phyloP scores from a whole-genome alignment of 108 stramenopile species.

The Skeletonema tropicum region DNA sequence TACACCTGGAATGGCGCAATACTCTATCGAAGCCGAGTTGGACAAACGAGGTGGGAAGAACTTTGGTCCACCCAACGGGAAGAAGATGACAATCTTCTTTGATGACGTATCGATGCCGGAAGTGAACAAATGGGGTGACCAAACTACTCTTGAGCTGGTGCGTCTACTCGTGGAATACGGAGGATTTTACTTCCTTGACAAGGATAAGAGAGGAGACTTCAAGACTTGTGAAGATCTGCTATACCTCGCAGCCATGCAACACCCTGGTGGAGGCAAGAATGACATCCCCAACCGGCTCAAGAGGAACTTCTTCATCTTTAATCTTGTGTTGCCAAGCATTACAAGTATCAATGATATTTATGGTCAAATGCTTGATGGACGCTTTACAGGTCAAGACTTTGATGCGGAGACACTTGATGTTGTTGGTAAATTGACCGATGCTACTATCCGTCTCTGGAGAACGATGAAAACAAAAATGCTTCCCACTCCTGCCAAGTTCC shows the following conservation, averaged over 20 bases:
- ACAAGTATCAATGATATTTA: constrained; percentile 94
- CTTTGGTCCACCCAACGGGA: constrained; percentile 90
- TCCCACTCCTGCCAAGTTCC: constrained; percentile 92
- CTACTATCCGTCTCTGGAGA: constrained; percentile 84
- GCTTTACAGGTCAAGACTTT: constrained; percentile 66
- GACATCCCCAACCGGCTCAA: constrained; percentile 92
- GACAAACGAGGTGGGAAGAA: constrained; percentile 92
- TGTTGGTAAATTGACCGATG: constrained; percentile 73
- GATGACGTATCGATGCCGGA: constrained; percentile 93
- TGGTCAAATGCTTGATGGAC: constrained; percentile 87
- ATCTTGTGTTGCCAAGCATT: constrained; percentile 86
- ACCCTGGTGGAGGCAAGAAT: constrained; percentile 91
- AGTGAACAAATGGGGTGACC: constrained; percentile 93
- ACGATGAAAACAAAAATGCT: constrained; percentile 88
- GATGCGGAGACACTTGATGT: constrained; percentile 60
- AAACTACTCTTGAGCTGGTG: constrained; percentile 89
- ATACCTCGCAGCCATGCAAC: constrained; percentile 90
- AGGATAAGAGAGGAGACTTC: constrained; percentile 93
- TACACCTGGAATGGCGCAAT: constrained; percentile 89
- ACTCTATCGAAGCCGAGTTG: constrained; percentile 86
- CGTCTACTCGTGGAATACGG: constrained; percentile 83
- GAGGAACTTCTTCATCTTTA: constrained; percentile 93
- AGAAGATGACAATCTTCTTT: constrained; percentile 93
- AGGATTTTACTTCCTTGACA: constrained; percentile 92
- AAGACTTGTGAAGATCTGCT: constrained; percentile 88